Base-by-base conservation (phyloP, 1,139 yeast genomes). In the Lodderomyces beijingensis region DNA sequence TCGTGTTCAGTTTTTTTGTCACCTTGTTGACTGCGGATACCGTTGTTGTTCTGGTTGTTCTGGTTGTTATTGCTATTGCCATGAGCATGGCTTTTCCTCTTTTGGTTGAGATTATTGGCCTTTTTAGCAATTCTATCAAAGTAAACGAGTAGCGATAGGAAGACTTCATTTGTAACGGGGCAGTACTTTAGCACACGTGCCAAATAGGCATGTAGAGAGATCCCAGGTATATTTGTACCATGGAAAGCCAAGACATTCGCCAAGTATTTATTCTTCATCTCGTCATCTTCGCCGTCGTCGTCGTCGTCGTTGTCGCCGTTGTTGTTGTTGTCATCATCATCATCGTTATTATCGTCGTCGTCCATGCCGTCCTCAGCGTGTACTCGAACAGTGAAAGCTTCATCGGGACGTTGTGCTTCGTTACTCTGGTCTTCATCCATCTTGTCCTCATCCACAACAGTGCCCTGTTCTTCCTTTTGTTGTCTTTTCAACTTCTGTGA, bases 161-260 rank as follows among this genome's bases (percentile, higher is more conserved):
- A 91, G 19, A 93, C 97, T 53, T 93, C 98, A 58, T 91, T 91
- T 2, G 98, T 89, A 14, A 93, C 93, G 0, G 99, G 98, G 57
- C 99, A 91, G 59, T 91, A 93, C 57, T 89, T 91, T 52, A 91
- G 74, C 19, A 91, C 93, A 50, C 98, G 77, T 25, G 88, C 75
- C 39, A 91, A 69, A 55, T 91, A 91, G 12, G 95, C 93, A 51
- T 87, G 89, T 32, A 93, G 70, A 7, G 91, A 78, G 35, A 91
- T 91, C 9, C 95, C 96, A 1, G 99, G 99, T 11, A 91, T 80
- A 53, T 89, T 93, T 33, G 95, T 78, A 13, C 98, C 98, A 53
- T 88, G 96, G 55, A 91, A 91, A 30, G 96, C 93, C 39, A 89
- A 62, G 3, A 91, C 89, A 48, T 80, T 82, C 10, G 85, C 83